Conservation (phyloP, 768 basidiomycete species). For the Kondoa subrosea region DNA sequence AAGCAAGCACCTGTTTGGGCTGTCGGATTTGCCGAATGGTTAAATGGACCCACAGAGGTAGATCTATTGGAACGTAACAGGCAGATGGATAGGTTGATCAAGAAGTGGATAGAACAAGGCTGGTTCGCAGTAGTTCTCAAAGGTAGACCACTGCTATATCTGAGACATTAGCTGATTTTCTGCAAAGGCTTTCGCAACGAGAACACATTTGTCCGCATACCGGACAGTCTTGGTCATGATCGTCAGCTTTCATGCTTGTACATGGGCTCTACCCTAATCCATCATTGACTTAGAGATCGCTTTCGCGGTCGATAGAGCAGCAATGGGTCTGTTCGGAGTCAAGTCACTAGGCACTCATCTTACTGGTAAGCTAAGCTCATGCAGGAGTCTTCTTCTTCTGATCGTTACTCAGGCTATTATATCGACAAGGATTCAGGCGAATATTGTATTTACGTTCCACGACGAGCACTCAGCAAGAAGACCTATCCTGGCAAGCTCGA, state of each 20-base stretch:
- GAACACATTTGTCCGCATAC: too few relatives aligned
- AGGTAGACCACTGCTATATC: conserved; percentile 50
- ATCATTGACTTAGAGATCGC: conserved; percentile 44
- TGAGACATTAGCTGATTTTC: too few relatives aligned
- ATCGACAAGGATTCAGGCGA: conserved; percentile 43
- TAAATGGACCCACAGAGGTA: too few relatives aligned
- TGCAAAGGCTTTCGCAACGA: too few relatives aligned
- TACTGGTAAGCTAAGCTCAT: conserved; percentile 36
- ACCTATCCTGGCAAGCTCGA: conserved; percentile 84
- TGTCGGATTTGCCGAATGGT: too few relatives aligned
- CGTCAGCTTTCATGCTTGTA: too few relatives aligned
- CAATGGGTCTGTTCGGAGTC: conserved; percentile 73
- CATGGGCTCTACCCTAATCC: conserved; percentile 38
- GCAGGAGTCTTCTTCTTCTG: background rate
- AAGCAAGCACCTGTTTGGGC: too few relatives aligned
- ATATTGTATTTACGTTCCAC: conserved; percentile 68
- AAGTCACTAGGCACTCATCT: conserved; percentile 86
- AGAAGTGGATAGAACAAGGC: too few relatives aligned
- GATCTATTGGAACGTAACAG: too few relatives aligned
- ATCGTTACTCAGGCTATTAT: conserved; percentile 14
- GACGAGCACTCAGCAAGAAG: conserved; percentile 64
- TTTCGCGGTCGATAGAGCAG: conserved; percentile 78
- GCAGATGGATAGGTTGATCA: too few relatives aligned
- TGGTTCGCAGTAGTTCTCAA: conserved; percentile 49
- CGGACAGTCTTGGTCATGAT: too few relatives aligned